These are phyloP conservation scores for Fusarium clavum DNA, from an alignment of 2,329 filamentous ascomycete genomes.

Conservation along the genomic window DNA sequence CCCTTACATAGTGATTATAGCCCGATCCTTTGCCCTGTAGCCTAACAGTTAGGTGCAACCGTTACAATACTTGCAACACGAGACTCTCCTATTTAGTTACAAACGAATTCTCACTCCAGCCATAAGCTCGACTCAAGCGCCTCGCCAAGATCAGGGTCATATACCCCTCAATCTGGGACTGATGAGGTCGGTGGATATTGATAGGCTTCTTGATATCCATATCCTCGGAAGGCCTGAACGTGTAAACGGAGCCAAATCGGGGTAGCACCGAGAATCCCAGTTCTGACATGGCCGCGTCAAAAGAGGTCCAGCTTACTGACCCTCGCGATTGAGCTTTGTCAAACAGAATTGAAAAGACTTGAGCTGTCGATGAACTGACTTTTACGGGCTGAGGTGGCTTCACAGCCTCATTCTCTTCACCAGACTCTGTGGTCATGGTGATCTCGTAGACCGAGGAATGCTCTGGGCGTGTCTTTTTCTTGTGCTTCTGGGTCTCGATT, in stretches of 20 bases:
- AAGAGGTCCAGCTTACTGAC: constrained; percentile 52
- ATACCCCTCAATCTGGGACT: constrained; percentile 52
- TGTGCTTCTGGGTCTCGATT: constrained; percentile 53
- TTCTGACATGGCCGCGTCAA: constrained; percentile 56
- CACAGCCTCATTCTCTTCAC: neutral
- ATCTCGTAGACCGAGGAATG: constrained; percentile 53
- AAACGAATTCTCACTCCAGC: constrained; percentile 53
- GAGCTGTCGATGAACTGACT: constrained; percentile 53
- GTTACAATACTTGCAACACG: neutral
- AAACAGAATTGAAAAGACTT: constrained; percentile 55
- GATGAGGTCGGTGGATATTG: constrained; percentile 54
- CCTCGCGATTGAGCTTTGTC: constrained; percentile 46
- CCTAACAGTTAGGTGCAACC: accelerated
- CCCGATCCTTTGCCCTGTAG: neutral
- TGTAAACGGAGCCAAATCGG: constrained; percentile 57
- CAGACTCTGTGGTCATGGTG: neutral
- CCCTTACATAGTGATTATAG: neutral
- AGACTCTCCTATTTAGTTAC: constrained; percentile 1
- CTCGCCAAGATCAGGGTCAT: constrained; percentile 44
- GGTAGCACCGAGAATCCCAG: constrained; percentile 56
- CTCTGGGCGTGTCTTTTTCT: constrained; percentile 58
- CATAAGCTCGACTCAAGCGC: constrained; percentile 52
- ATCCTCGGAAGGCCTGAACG: constrained; percentile 50
- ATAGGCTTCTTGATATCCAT: constrained; percentile 47
- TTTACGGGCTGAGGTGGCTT: constrained; percentile 43